phyloP scores from a whole-genome alignment of 2,329 filamentous ascomycete genomes.

The Tolypocladium album region DNA sequence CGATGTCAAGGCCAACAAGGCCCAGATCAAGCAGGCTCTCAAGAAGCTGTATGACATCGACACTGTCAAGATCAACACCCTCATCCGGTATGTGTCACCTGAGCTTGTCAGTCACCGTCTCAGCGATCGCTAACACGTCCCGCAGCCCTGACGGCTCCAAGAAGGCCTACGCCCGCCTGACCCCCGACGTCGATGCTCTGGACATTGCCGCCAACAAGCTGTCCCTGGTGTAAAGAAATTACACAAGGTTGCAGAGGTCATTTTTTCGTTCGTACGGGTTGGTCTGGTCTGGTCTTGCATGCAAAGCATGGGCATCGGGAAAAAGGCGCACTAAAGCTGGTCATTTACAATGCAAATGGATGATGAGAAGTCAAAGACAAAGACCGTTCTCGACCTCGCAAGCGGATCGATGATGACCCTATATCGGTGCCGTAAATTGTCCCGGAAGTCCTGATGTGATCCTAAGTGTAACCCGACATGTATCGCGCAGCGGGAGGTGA shows the following conservation, averaged over 20 bases:
- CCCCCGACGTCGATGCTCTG: conserved; percentile 92
- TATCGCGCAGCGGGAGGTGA: neutral
- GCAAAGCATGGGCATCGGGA: conserved; percentile 25
- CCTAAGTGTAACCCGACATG: neutral
- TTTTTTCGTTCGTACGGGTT: conserved; percentile 27
- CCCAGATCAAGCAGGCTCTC: conserved; percentile 94
- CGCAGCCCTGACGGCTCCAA: conserved; percentile 80
- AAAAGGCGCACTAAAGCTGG: conserved; percentile 21
- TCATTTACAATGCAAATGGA: conserved; percentile 23
- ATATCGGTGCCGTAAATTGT: neutral
- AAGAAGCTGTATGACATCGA: conserved; percentile 99
- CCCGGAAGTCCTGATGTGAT: neutral
- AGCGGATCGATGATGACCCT: neutral
- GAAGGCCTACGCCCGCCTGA: conserved; percentile 97
- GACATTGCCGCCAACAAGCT: conserved; percentile 99
- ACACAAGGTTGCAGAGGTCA: conserved; percentile 4
- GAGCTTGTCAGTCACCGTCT: too few relatives aligned
- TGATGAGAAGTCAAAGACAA: conserved; percentile 13
- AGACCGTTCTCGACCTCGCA: neutral
- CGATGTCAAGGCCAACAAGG: conserved; percentile 97
- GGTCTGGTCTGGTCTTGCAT: conserved; percentile 23
- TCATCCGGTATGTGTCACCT: conserved; percentile 64
- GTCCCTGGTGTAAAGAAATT: conserved; percentile 78
- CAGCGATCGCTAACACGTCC: neutral
- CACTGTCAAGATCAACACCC: conserved; percentile 97